A percentile compares a stretch with the other conserved stretches of the same genome.
These are phyloP conservation scores for Ogataea nonfermentans DNA, from an alignment of 805 yeast species.

Conservation along the genomic window DNA sequence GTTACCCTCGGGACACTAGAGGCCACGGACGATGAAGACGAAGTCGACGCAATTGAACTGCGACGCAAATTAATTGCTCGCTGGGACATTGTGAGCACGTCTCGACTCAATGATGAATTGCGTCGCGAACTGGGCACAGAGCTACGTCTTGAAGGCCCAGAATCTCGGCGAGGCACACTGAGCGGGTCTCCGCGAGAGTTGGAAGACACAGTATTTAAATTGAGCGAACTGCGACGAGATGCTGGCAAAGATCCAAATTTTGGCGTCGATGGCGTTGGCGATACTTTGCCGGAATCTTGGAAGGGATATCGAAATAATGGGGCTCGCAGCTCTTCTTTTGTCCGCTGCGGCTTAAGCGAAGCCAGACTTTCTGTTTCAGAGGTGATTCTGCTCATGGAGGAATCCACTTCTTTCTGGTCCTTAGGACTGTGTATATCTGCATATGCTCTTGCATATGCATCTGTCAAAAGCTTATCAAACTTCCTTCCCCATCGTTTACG, in stretches of 20 bases:
- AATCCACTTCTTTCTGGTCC: not conserved
- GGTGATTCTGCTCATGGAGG: slow-evolving; percentile 4
- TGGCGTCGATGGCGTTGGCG: slow-evolving; percentile 11
- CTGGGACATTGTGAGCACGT: slow-evolving; percentile 2
- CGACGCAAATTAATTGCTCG: slow-evolving; percentile 22
- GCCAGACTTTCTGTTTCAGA: slow-evolving; percentile 13
- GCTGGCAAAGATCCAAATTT: slow-evolving; percentile 19
- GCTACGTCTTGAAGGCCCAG: not conserved
- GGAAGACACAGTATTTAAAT: slow-evolving; percentile 28
- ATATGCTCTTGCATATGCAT: slow-evolving; percentile 62
- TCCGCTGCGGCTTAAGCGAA: slow-evolving; percentile 10
- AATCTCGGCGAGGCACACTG: not conserved
- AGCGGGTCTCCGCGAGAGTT: slow-evolving; percentile 4
- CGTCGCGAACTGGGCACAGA: slow-evolving; percentile 3
- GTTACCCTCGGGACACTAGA: not conserved
- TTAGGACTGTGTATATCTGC: slow-evolving; percentile 26
- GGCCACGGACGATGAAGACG: slow-evolving; percentile 15
- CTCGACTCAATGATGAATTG: slow-evolving; percentile 4
- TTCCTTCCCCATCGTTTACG: slow-evolving; percentile 77
- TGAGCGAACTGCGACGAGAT: slow-evolving; percentile 36
- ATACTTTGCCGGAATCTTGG: slow-evolving; percentile 42
- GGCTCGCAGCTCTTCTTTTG: slow-evolving; percentile 26
- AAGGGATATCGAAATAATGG: slow-evolving; percentile 71
- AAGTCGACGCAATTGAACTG: slow-evolving; percentile 19
- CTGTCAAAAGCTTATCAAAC: slow-evolving; percentile 59